Conservation (phyloP, 768 basidiomycete genomes). For the Suillus clintonianus region DNA sequence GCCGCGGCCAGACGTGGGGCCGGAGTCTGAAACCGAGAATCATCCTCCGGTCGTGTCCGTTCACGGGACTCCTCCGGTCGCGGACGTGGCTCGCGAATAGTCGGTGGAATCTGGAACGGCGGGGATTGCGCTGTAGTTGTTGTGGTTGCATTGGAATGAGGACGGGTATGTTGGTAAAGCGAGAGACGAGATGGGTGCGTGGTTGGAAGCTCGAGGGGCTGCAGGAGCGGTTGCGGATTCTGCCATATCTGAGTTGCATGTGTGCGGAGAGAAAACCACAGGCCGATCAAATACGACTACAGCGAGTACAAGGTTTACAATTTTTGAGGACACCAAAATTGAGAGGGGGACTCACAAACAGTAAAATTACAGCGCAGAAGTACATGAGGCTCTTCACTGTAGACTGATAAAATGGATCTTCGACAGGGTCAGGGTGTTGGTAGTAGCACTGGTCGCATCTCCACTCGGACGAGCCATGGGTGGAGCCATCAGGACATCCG, state of each 20-base stretch:
- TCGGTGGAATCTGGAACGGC: slow-evolving; percentile 8
- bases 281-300: slow-evolving; percentile 93
- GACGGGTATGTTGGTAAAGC: slow-evolving; percentile 58
- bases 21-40: slow-evolving; percentile 43
- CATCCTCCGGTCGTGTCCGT: slow-evolving; percentile 31
- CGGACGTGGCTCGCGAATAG: slow-evolving; percentile 26
- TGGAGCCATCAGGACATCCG: slow-evolving; percentile 60
- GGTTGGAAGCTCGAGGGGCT: slow-evolving; percentile 60
- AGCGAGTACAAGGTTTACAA: slow-evolving; percentile 6
- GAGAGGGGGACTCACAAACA: slow-evolving; percentile 66
- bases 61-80: slow-evolving; percentile 50
- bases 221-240: slow-evolving; percentile 85
- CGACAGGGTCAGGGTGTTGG: slow-evolving; percentile 88
- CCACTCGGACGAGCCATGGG: slow-evolving; percentile 51
- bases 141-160: slow-evolving; percentile 32
- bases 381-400: slow-evolving; percentile 97
- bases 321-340: background rate
- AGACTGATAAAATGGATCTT: slow-evolving; percentile 95
- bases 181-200: slow-evolving; percentile 50
- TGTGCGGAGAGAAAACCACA: slow-evolving; percentile 98
- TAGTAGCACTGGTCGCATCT: slow-evolving; percentile 92
- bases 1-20: slow-evolving; percentile 25
- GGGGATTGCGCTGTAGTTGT: background rate
- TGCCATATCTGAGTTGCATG: slow-evolving; percentile 99
- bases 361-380: slow-evolving; percentile 85